Percentiles rank a stretch among this genome's conserved stretches.
Conservation (phyloP, 768 basidiomycete species). For the Calvatia gigantea region DNA sequence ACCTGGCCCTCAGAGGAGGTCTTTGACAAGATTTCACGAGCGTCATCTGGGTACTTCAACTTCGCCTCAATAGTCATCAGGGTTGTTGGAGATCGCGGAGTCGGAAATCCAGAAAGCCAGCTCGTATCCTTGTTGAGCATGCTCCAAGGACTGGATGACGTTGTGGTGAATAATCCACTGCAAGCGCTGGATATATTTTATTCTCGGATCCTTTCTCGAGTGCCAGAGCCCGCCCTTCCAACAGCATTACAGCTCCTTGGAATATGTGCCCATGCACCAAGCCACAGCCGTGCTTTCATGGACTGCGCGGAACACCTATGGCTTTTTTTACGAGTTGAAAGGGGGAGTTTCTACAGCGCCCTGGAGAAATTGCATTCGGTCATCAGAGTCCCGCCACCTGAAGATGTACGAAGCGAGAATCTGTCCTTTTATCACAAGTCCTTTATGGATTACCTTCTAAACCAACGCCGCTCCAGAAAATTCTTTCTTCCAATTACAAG, state of each 20-base stretch:
- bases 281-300: too few species aligned
- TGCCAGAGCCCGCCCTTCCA: neutral
- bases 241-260: neutral
- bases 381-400: neutral
- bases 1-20: neutral
- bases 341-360: neutral
- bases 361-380: neutral
- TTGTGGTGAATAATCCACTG: neutral
- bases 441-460: neutral
- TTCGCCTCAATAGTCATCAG: neutral
- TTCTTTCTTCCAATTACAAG: neutral
- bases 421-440: neutral
- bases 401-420: neutral
- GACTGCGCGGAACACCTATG: neutral
- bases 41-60: neutral
- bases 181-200: neutral
- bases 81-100: neutral
- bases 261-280: neutral
- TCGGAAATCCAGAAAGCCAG: neutral
- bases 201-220: neutral
- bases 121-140: neutral
- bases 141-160: neutral
- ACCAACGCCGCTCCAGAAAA: neutral
- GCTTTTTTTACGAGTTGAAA: neutral
- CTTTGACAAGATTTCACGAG: neutral